Base-by-base conservation (phyloP, 306 rosid species). In the Benincasa hispida region DNA sequence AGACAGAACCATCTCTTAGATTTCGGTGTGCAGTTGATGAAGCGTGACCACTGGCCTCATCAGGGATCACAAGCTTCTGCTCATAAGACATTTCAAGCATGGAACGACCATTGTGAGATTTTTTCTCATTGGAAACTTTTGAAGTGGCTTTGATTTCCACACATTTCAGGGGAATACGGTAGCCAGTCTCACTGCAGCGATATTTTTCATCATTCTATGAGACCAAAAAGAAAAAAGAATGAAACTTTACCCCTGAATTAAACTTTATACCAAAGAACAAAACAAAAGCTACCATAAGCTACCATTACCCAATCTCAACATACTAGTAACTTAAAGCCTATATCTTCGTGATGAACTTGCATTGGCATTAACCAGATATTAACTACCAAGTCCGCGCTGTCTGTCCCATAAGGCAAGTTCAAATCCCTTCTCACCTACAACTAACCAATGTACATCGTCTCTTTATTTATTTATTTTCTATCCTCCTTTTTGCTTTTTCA, bases 121-220 rank as follows among this genome's bases (percentile, higher is more conserved):
- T 84, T 51, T 78, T 80, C 77, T 60, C 77, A 35, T 61, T 76
- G 24, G 81, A 74, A 70, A 63, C 85, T 78, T 83, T 87, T 0
- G 10, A 50, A 14, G 84, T 78, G 37, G 73, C 87, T 81, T 85
- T 91, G 60, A 84, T 83, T 83, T 89, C 91, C 67, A 84, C 76
- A 73, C 97, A 93, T 87, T 88, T 93, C 82, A 89, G 87, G 72
- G 97, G 96, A 81, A 93, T 93, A 25, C 91, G 92, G 77, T 91
- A 93, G 72, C 97, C 97, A 81, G 98, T 93, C 88, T 93, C 97
- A 63, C 92, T 90, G 90, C 97, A 93, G 63, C 93, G 89, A 79
- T 88, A 91, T 82, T 88, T 90, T 56, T 77, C 89, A 57, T 89
- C 87, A 51, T 84, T 88, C 98, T 93, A 70, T 80, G 50, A 11